Evolutionary conservation across 768 basidiomycete genomes (phyloP).

Genomic region (Hortiboletus campestris): DNA sequence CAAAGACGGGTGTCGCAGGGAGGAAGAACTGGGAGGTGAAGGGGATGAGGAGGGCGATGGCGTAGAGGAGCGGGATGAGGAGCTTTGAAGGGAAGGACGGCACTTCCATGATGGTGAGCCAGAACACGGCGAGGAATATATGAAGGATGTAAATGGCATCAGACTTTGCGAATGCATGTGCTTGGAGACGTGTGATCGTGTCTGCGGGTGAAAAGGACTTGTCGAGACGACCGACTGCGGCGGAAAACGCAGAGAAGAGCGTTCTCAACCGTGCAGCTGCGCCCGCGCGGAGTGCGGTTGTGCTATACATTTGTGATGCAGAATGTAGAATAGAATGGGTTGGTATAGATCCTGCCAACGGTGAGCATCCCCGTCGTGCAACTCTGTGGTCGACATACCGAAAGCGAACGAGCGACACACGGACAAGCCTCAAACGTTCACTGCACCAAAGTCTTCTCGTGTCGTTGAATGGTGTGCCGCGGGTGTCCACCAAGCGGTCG

Average conservation of each 20-base stretch:
- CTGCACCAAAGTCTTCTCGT: neutral
- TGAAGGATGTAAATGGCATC: constrained; percentile 70
- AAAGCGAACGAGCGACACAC: neutral
- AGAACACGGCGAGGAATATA: constrained; percentile 59
- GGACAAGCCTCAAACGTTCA: too few relatives aligned
- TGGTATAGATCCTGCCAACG: neutral
- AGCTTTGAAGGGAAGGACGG: constrained; percentile 76
- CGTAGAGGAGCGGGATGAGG: constrained; percentile 70
- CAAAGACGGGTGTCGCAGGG: constrained; percentile 82
- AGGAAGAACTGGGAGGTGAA: constrained; percentile 89
- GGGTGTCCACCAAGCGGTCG: too few relatives aligned
- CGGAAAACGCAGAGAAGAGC: constrained; percentile 47
- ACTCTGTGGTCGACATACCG: neutral
- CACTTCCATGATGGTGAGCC: constrained; percentile 68
- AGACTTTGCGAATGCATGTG: constrained; percentile 52
- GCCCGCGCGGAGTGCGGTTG: constrained; percentile 6
- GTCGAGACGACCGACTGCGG: constrained; percentile 68
- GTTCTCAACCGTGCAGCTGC: constrained; percentile 3
- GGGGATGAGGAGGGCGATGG: constrained; percentile 70
- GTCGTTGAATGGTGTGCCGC: neutral
- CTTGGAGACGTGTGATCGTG: constrained; percentile 57
- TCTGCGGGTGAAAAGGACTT: constrained; percentile 71
- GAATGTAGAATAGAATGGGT: neutral
- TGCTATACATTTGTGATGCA: neutral
- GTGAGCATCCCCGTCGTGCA: neutral